Percentiles rank a stretch among this genome's conserved stretches.
phyloP scores from a whole-genome alignment of 805 yeast genomes.

The Middelhovenomyces tepae region DNA sequence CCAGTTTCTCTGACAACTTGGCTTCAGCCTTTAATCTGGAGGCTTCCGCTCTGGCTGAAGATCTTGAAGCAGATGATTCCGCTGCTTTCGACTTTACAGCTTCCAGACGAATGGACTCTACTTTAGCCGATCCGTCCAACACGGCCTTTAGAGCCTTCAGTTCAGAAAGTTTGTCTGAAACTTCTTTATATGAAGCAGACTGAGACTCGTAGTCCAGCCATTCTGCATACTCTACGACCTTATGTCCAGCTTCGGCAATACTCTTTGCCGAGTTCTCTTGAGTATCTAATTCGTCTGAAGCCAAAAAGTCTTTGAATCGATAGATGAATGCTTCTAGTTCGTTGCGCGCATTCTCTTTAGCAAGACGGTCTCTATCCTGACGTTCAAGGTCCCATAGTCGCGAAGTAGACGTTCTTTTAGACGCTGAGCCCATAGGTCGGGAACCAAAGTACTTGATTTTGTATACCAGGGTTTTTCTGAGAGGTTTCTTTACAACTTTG shows the following conservation, averaged over 20 bases:
- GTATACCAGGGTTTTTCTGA: conserved; percentile 15
- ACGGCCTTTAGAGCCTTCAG: conserved; percentile 15
- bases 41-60: no score
- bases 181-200: conserved; percentile 34
- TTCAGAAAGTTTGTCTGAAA: conserved; percentile 26
- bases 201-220: conserved; percentile 75
- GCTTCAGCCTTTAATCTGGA: no score
- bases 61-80: no score
- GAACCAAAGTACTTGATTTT: conserved; percentile 33
- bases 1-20: no score
- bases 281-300: conserved; percentile 35
- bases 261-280: no score
- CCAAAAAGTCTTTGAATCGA: conserved; percentile 49
- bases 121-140: no score
- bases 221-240: conserved; percentile 42
- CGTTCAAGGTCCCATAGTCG: conserved; percentile 46
- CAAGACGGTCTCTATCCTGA: conserved; percentile 46
- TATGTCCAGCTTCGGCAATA: conserved; percentile 28
- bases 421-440: conserved; percentile 40
- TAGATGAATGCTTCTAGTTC: conserved; percentile 67
- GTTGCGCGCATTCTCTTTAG: conserved; percentile 54
- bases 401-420: conserved; percentile 37
- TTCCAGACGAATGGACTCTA: no score
- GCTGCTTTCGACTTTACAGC: no score
- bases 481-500: conserved; percentile 11